phyloP scores from a whole-genome alignment of 2,329 filamentous ascomycete genomes.

The Dactylellina leptospora region DNA sequence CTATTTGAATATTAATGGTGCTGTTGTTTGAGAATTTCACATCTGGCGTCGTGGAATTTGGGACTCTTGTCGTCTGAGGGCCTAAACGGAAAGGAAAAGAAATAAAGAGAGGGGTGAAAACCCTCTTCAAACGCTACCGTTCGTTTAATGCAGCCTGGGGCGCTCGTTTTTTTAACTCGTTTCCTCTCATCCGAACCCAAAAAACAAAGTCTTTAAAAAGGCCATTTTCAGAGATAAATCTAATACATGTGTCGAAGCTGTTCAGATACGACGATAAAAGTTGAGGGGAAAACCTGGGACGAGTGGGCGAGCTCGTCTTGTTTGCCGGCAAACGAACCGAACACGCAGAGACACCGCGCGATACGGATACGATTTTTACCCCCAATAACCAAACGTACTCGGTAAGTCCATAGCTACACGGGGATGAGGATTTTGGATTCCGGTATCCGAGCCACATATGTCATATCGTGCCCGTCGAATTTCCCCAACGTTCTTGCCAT shows the following conservation, averaged over 20 bases:
- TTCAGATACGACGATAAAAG: too few relatives aligned
- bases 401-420: conserved; percentile 5
- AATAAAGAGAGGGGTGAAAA: not conserved
- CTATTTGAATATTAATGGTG: not conserved
- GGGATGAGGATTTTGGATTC: too few relatives aligned
- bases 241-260: too few relatives aligned
- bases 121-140: not conserved
- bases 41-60: conserved; percentile 2
- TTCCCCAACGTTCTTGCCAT: not conserved
- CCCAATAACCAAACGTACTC: not conserved
- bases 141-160: too few relatives aligned
- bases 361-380: not conserved
- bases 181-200: not conserved
- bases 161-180: not conserved
- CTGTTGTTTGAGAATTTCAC: conserved; percentile 7
- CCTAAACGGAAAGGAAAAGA: not conserved
- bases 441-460: too few relatives aligned
- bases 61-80: not conserved
- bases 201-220: too few relatives aligned
- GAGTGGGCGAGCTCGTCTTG: too few relatives aligned
- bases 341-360: not conserved
- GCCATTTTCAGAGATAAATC: too few relatives aligned
- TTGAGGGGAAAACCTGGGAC: too few relatives aligned
- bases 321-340: not conserved
- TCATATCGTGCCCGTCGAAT: too few relatives aligned